Evolutionary conservation across 177 flowering plant species (phyloP), one percentile per base, ranked within the genome.

Genomic region (Tripterygium wilfordii): DNA sequence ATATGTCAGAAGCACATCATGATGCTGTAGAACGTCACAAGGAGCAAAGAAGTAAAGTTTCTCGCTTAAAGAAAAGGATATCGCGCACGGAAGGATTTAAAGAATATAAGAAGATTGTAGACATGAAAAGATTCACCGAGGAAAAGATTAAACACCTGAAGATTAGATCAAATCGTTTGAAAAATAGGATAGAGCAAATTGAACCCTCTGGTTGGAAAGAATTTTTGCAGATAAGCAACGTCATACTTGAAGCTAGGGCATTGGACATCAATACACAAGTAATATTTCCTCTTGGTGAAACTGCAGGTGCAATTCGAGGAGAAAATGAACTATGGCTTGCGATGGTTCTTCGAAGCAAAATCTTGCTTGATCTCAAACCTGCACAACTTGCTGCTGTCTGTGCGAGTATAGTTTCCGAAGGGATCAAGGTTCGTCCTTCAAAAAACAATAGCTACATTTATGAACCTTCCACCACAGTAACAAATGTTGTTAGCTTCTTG

Each of bases 141-240:
- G 96, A 82, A 63, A 91, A 80, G 76, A 92, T 92, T 40, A 76
- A 66, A 44, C 85, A 83, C 36, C 61, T 92, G 69, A 68, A 77
- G 58, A 57, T 78, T 52, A 72, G 95, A 65, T 74, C 90, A 24
- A 73, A 63, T 2, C 95, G 95, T 42, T 64, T 92, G 67, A 55
- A 37, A 30, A 68, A 51, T 53, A 74, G 98, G 39, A 72, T 92
- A 49, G 73, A 83, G 65, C 85, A 85, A 62, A 92, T 92, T 58
- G 98, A 92, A 70, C 96, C 98, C 51, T 88, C 98, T 60, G 98
- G 98, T 4, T 92, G 98, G 98, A 92, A 88, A 74, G 96, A 88
- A 48, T 91, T 91, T 56, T 60, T 85, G 64, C 85, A 76, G 76
- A 67, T 92, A 40, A 86, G 91, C 80, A 84, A 77, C 44, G 91